Percentiles rank a stretch among this genome's conserved stretches.
Conservation (phyloP, 2,329 filamentous ascomycete genomes). For the Daldinia sp. region DNA sequence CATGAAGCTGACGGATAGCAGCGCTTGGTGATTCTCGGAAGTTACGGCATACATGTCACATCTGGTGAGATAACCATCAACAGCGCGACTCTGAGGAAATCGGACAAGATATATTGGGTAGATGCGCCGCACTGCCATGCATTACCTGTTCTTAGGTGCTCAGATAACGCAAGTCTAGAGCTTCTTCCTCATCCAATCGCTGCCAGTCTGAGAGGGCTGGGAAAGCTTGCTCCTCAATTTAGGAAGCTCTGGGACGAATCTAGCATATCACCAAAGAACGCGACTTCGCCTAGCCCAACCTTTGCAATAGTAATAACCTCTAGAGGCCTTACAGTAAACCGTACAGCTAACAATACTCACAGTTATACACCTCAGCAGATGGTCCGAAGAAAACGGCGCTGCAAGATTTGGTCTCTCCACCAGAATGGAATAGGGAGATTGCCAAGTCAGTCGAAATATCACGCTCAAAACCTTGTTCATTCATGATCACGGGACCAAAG, state of each 20-base stretch:
- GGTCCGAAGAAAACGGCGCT: slow-evolving; percentile 58
- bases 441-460: slow-evolving; percentile 54
- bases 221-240: slow-evolving; percentile 71
- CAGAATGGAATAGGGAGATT: slow-evolving; percentile 69
- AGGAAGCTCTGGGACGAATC: slow-evolving; percentile 69
- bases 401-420: slow-evolving; percentile 64
- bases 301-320: slow-evolving; percentile 58
- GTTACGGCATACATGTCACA: slow-evolving; percentile 69
- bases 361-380: slow-evolving; percentile 65
- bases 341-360: slow-evolving; percentile 20
- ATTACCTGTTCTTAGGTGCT: slow-evolving; percentile 69
- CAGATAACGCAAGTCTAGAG: slow-evolving; percentile 60
- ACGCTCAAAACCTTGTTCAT: slow-evolving; percentile 49
- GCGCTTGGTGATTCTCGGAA: slow-evolving; percentile 71
- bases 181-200: slow-evolving; percentile 62
- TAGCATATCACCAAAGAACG: slow-evolving; percentile 38
- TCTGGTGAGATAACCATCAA: slow-evolving; percentile 70
- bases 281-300: slow-evolving; percentile 43
- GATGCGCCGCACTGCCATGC: slow-evolving; percentile 75
- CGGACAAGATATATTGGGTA: slow-evolving; percentile 61
- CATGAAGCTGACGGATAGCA: not conserved
- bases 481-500: slow-evolving; percentile 74
- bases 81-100: slow-evolving; percentile 67
- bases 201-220: slow-evolving; percentile 60
- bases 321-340: not conserved